Percentiles rank a stretch among this genome's conserved stretches.
These are phyloP conservation scores for Saccharomycopsis fibuligera DNA, from an alignment of 805 yeast genomes.

Conservation along the genomic window DNA sequence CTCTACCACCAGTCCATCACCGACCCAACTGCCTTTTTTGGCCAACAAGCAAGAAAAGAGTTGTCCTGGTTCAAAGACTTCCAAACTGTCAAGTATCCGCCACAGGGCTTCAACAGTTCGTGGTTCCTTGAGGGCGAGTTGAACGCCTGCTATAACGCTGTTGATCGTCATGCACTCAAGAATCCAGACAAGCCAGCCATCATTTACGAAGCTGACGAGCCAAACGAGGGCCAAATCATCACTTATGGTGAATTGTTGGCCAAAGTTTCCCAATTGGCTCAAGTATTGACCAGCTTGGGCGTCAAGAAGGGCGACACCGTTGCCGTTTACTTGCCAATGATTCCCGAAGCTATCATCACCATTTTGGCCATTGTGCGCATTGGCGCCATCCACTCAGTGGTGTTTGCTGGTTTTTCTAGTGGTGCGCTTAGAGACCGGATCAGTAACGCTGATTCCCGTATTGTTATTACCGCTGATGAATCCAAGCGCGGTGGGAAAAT, in stretches of 20 bases:
- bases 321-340: constrained; percentile 84
- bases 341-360: constrained; percentile 70
- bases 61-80: constrained; percentile 51
- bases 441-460: constrained; percentile 62
- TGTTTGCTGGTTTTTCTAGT: constrained; percentile 79
- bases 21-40: constrained; percentile 50
- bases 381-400: constrained; percentile 82
- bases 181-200: constrained; percentile 71
- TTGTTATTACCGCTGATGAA: constrained; percentile 76
- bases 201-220: constrained; percentile 78
- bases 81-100: constrained; percentile 36
- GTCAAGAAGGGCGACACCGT: constrained; percentile 79
- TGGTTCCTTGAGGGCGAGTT: constrained; percentile 80
- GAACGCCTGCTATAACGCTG: constrained; percentile 76
- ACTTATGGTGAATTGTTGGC: constrained; percentile 68
- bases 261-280: constrained; percentile 66
- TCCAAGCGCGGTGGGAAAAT: constrained; percentile 79
- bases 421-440: constrained; percentile 68
- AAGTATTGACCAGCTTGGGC: constrained; percentile 59
- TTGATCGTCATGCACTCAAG: constrained; percentile 71
- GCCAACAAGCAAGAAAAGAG: constrained; percentile 42
- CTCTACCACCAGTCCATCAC: constrained; percentile 51
- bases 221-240: constrained; percentile 51
- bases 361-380: constrained; percentile 72
- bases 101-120: constrained; percentile 42